Conservation (phyloP, 176 grass and related monocot genomes). For the Zizania latifolia region DNA sequence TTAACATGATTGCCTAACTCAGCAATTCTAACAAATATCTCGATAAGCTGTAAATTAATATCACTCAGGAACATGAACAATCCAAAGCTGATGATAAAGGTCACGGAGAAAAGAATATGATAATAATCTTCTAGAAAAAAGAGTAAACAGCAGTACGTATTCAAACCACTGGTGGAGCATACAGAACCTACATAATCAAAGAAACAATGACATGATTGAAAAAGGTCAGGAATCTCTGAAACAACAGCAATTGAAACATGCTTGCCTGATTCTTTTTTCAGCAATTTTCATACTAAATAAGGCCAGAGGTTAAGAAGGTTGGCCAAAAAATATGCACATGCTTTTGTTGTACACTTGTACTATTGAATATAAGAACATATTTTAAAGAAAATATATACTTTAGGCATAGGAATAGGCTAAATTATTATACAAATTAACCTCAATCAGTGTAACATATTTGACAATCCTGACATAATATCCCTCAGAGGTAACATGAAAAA, state of each 20-base stretch:
- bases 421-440: too few species aligned
- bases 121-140: neutral
- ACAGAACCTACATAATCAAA: neutral
- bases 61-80: neutral
- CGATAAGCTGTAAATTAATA: neutral
- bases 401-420: neutral
- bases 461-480: neutral
- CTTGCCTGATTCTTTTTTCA: neutral
- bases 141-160: neutral
- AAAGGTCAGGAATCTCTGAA: neutral
- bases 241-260: neutral
- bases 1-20: neutral
- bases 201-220: neutral
- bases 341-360: neutral
- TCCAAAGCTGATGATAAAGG: neutral
- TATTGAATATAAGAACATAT: neutral
- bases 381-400: neutral
- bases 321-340: neutral
- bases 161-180: neutral
- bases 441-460: neutral
- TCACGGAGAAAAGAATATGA: neutral
- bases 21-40: neutral
- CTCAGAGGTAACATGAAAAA: neutral
- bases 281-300: neutral
- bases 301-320: neutral